Base-by-base conservation (phyloP, 1,139 yeast species). In the Nadsonia commutata region DNA sequence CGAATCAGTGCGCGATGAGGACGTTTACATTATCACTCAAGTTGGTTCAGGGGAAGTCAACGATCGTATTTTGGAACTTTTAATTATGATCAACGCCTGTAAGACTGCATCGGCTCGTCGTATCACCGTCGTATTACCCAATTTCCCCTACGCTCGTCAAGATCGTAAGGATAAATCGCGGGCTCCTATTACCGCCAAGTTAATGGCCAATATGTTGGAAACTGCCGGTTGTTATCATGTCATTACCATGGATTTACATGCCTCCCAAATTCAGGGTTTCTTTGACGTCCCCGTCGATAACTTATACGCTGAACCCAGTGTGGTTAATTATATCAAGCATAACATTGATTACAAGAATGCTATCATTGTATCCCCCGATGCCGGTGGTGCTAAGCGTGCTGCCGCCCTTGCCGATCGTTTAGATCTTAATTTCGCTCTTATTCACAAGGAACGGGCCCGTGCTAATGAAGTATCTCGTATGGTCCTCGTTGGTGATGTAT, bases 351-450 rank as follows among this genome's bases (percentile, higher is more conserved):
- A 64, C 54, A 68, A 74, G 38, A 78, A 85, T 50, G 78, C 93
- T 33, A 85, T 88, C 47, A 81, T 90, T 48, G 85, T 86, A 19
- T 85, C 96, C 1, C 98, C 98, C 2, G 98, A 90, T 67, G 98
- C 98, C 3, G 98, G 98, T 56, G 98, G 98, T 46, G 98, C 98
- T 48, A 90, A 90, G 64, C 76, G 98, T 58, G 98, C 95, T 9
- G 97, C 98, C 2, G 84, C 90, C 7, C 70, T 90, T 52, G 97
- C 97, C 42, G 97, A 90, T 62, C 74, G 86, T 51, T 70, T 90
- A 51, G 97, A 88, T 60, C 71, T 88, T 56, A 86, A 86, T 64
- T 90, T 90, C 65, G 97, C 98, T 13, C 75, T 90, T 60, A 90
- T 90, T 56, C 98, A 90, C 65, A 90, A 90, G 65, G 98, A 90